phyloP scores from a whole-genome alignment of 2,329 filamentous ascomycete genomes.

The Apiospora sp. region DNA sequence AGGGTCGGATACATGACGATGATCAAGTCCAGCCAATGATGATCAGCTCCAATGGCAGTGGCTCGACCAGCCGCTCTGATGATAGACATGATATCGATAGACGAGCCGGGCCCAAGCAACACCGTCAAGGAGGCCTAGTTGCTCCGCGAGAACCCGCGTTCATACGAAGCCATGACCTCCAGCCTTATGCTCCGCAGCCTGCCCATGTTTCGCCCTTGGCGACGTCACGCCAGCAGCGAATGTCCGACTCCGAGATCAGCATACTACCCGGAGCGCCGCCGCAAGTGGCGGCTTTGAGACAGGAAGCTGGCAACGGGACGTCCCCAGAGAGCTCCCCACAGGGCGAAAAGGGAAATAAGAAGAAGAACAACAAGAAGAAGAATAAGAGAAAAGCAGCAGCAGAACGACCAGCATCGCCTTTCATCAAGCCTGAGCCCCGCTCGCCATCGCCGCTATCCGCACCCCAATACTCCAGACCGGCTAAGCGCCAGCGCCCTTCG shows the following conservation, averaged over 20 bases:
- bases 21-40: slow-evolving; percentile 39
- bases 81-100: slow-evolving; percentile 49
- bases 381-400: slow-evolving; percentile 54
- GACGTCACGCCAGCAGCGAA: slow-evolving; percentile 48
- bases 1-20: slow-evolving; percentile 28
- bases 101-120: slow-evolving; percentile 45
- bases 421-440: slow-evolving; percentile 71
- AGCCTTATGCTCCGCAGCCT: slow-evolving; percentile 78
- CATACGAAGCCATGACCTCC: slow-evolving; percentile 76
- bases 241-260: slow-evolving; percentile 41
- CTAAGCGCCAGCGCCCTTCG: slow-evolving; percentile 63
- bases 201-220: slow-evolving; percentile 71
- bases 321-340: slow-evolving; percentile 70
- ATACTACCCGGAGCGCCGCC: slow-evolving; percentile 54
- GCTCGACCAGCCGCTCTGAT: slow-evolving; percentile 51
- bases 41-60: slow-evolving; percentile 49
- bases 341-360: slow-evolving; percentile 55
- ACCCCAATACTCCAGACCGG: slow-evolving; percentile 60
- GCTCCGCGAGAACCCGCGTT: slow-evolving; percentile 64
- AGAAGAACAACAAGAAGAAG: slow-evolving; percentile 56
- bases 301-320: slow-evolving; percentile 55
- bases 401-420: slow-evolving; percentile 52
- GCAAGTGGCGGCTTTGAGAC: slow-evolving; percentile 65
- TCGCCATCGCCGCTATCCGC: slow-evolving; percentile 67
- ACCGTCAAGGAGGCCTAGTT: slow-evolving; percentile 48